Evolutionary conservation across 148 eudicot species (phyloP).

Genomic region (Cornus florida): DNA sequence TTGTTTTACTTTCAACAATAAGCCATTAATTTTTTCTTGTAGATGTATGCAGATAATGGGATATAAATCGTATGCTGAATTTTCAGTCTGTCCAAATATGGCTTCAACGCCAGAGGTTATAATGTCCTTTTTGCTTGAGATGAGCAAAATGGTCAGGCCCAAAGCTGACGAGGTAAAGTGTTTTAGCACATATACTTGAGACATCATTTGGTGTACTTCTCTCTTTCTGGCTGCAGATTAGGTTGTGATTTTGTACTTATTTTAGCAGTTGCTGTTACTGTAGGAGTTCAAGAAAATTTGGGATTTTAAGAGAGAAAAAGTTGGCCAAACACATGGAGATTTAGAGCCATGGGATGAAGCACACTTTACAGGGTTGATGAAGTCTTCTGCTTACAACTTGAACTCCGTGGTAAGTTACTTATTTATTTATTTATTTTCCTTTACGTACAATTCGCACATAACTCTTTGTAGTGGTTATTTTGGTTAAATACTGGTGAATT

Average conservation of each 20-base stretch:
- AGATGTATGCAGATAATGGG: conserved; percentile 66
- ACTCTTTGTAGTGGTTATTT: neutral
- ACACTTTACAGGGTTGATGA: conserved; percentile 77
- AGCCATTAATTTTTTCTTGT: conserved; percentile 13
- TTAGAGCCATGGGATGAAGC: conserved; percentile 97
- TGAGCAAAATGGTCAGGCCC: conserved; percentile 76
- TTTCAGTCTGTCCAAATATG: conserved; percentile 70
- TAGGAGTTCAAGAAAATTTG: conserved; percentile 71
- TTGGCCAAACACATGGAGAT: conserved; percentile 51
- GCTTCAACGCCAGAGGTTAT: conserved; percentile 85
- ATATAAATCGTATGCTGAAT: conserved; percentile 71
- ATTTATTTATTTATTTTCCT: no score
- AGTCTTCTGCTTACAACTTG: conserved; percentile 62
- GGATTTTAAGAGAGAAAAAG: conserved; percentile 56
- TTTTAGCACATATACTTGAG: neutral
- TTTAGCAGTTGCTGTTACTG: conserved; percentile 5
- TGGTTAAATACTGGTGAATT: conserved; percentile 2
- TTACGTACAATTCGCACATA: neutral
- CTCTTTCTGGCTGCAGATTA: neutral
- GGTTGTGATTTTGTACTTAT: neutral
- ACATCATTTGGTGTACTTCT: neutral
- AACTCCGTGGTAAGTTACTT: conserved; percentile 59
- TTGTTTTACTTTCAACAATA: neutral
- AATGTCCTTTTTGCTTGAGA: conserved; percentile 65
- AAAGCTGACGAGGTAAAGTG: conserved; percentile 76